Evolutionary conservation across 805 yeast genomes (phyloP), one percentile per base, ranked within the genome.

Genomic region (Candida michaelii): DNA sequence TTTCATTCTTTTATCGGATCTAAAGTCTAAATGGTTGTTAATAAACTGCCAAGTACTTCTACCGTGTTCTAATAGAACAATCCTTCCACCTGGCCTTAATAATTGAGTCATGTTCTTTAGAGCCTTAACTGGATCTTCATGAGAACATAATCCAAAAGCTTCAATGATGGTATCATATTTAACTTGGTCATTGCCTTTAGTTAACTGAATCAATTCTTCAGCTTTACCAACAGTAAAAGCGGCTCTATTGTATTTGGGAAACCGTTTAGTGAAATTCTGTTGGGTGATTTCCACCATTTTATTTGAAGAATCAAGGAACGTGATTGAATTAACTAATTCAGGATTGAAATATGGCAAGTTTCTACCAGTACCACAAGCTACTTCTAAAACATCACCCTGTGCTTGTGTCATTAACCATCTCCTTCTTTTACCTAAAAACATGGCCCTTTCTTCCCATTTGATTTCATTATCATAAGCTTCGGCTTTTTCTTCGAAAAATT

Each of bases 361-460:
- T 62, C 98, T 76, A 5, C 99, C 98, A 0, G 99, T 93, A 45
- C 99, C 99, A 58, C 95, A 87, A 0, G 97, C 84, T 9, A 91
- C 93, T 62, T 93, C 99, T 43, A 93, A 67, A 1, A 89, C 97
- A 58, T 93, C 97, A 16, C 99, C 99, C 44, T 71, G 67, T 38
- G 83, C 76, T 47, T 85, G 85, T 27, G 71, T 76, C 89, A 86
- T 85, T 35, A 85, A 61, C 86, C 93, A 83, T 53, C 80, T 81
- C 54, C 97, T 74, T 63, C 85, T 74, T 54, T 71, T 73, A 43
- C 83, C 80, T 74, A 80, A 69, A 27, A 77, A 64, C 43, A 80
- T 72, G 12, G 80, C 74, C 36, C 79, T 55, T 55, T 85, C 93
- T 59, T 85, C 93, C 66, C 81, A 71, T 52, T 84, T 81, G 49